Percentiles rank a stretch among this genome's conserved stretches.
Evolutionary conservation across 495 filamentous ascomycete genomes (phyloP).

Genomic region (Penicillium paradoxum): DNA sequence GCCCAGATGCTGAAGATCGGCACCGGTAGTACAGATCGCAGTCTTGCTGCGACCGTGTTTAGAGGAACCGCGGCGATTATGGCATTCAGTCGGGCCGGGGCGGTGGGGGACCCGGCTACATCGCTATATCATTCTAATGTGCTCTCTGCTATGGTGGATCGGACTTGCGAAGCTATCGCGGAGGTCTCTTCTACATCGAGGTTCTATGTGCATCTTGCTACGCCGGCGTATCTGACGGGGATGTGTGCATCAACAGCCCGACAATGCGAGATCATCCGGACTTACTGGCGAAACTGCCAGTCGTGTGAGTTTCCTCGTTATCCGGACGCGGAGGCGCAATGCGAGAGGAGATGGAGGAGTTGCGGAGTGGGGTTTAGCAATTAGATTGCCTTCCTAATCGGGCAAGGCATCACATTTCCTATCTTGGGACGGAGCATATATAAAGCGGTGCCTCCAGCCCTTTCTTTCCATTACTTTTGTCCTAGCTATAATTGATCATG

Average conservation of each 20-base stretch:
- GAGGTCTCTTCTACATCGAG: slow-evolving; percentile 19
- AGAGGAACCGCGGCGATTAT: slow-evolving; percentile 26
- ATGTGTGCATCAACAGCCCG: slow-evolving; percentile 16
- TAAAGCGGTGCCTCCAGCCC: not conserved
- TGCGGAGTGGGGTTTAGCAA: slow-evolving; percentile 1
- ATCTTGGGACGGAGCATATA: slow-evolving; percentile 2
- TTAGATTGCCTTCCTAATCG: slow-evolving; percentile 22
- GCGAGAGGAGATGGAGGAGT: slow-evolving; percentile 23
- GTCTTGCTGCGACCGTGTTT: slow-evolving; percentile 22
- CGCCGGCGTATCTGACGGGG: slow-evolving; percentile 22
- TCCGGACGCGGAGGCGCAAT: slow-evolving; percentile 28
- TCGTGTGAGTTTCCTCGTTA: slow-evolving; percentile 27
- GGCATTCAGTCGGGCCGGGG: slow-evolving; percentile 16
- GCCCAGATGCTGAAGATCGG: slow-evolving; percentile 18
- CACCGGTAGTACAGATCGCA: slow-evolving; percentile 5
- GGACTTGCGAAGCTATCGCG: slow-evolving; percentile 21
- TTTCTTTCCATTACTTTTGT: no score
- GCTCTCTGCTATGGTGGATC: slow-evolving; percentile 20
- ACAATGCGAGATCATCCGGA: slow-evolving; percentile 24
- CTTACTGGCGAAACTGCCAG: slow-evolving; percentile 28
- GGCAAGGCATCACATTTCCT: slow-evolving; percentile 19
- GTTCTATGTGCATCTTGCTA: slow-evolving; percentile 29
- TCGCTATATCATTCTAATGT: slow-evolving; percentile 3
- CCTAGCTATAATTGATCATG: not conserved
- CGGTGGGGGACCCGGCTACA: not conserved